Conservation (phyloP, 2,329 filamentous ascomycete genomes). For the Macroventuria anomochaeta region DNA sequence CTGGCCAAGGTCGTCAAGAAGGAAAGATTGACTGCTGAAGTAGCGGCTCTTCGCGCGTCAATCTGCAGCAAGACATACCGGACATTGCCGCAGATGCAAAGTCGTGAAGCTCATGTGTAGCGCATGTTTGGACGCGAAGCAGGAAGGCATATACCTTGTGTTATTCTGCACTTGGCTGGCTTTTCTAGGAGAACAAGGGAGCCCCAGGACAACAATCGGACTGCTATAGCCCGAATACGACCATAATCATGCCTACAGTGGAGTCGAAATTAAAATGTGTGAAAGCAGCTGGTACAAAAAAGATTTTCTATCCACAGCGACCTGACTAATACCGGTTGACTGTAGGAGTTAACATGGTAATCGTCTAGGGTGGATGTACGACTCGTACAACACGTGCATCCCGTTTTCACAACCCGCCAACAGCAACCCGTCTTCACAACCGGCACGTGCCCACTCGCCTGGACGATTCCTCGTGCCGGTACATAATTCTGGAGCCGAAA, state of each 20-base stretch:
- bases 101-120: too few relatives aligned
- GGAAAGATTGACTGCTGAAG: too few relatives aligned
- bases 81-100: too few relatives aligned
- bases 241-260: background rate
- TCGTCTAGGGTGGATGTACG: constrained; percentile 1
- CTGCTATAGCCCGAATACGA: background rate
- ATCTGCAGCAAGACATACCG: too few relatives aligned
- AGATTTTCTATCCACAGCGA: background rate
- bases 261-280: background rate
- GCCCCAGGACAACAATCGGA: background rate
- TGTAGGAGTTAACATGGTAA: background rate
- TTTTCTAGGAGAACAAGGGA: background rate
- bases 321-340: background rate
- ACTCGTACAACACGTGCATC: constrained; percentile 6
- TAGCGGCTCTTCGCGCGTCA: too few relatives aligned
- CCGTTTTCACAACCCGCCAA: background rate
- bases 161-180: too few relatives aligned
- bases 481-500: constrained; percentile 9
- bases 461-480: background rate
- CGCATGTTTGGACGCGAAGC: too few relatives aligned
- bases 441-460: background rate
- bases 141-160: too few relatives aligned
- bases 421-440: background rate
- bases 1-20: too few relatives aligned
- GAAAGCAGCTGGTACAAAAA: background rate